Conservation (phyloP, 371 early-diverging fungal genomes). For the Mucor lusitanicus region DNA sequence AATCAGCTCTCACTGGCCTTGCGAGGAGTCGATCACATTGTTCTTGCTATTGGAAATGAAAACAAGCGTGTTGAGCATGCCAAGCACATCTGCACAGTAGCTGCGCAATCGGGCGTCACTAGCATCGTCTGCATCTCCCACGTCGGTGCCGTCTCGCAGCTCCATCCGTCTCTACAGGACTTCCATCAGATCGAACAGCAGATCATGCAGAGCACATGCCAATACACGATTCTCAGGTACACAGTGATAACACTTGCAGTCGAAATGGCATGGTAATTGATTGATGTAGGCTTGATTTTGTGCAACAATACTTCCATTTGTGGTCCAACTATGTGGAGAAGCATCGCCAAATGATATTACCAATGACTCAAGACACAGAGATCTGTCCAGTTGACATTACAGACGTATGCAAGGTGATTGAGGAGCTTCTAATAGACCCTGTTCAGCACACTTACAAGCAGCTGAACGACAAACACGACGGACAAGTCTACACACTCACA, state of each 20-base stretch:
- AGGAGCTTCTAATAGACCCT: constrained; percentile 17
- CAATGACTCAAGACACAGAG: constrained; percentile 18
- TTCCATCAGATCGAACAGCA: constrained; percentile 40
- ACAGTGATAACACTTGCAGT: too few relatives aligned
- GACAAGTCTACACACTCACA: constrained; percentile 30
- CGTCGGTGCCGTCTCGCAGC: constrained; percentile 37
- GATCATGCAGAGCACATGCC: constrained; percentile 33
- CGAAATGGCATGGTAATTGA: not conserved
- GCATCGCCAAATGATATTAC: constrained; percentile 20
- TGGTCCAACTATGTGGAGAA: constrained; percentile 34
- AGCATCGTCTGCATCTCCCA: constrained; percentile 47
- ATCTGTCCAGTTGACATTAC: constrained; percentile 30
- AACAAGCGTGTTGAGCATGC: constrained; percentile 30
- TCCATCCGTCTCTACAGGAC: constrained; percentile 31
- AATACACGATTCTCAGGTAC: constrained; percentile 48
- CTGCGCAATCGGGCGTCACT: constrained; percentile 38
- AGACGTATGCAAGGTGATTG: constrained; percentile 30
- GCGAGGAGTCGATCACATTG: constrained; percentile 40
- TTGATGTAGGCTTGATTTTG: constrained; percentile 41
- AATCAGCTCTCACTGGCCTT: constrained; percentile 36
- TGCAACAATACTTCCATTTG: constrained; percentile 41
- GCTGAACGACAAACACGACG: constrained; percentile 23
- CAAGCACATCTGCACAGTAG: constrained; percentile 28
- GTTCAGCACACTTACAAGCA: not conserved
- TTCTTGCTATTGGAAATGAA: constrained; percentile 41